A percentile compares a stretch with the other conserved stretches of the same genome.
Evolutionary conservation across 768 basidiomycete genomes (phyloP).

Genomic region (Rhodotorula diobovata): DNA sequence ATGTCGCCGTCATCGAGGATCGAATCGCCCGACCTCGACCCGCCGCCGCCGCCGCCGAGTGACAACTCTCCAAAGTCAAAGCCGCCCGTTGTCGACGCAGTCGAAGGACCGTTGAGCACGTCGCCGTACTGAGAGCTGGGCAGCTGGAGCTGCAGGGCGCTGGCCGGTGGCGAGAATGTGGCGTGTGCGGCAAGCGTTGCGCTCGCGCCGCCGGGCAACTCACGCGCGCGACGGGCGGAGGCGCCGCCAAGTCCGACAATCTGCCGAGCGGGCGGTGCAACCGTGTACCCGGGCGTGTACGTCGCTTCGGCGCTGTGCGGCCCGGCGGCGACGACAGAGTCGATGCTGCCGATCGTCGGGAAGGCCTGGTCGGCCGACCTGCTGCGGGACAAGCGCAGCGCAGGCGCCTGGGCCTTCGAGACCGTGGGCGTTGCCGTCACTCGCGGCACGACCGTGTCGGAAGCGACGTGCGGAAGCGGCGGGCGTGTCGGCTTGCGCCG

Average conservation of each 20-base stretch:
- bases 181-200: not conserved
- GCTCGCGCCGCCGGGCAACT: not conserved
- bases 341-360: not conserved
- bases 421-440: not conserved
- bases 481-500: constrained; percentile 18
- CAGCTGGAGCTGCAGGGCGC: not conserved
- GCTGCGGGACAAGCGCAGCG: not conserved
- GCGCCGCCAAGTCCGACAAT: not conserved
- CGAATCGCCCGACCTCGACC: not conserved
- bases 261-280: not conserved
- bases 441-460: constrained; percentile 7
- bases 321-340: too few relatives aligned
- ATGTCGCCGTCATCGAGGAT: not conserved
- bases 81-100: not conserved
- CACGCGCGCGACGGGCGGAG: not conserved
- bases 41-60: not conserved
- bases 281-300: not conserved
- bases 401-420: too few relatives aligned
- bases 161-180: not conserved
- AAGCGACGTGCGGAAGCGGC: constrained; percentile 5
- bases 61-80: constrained; percentile 1
- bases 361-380: constrained; percentile 10
- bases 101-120: not conserved
- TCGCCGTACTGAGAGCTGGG: not conserved
- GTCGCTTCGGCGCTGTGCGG: not conserved